Evolutionary conservation across 805 yeast genomes (phyloP).

Genomic region (Wickerhamomyces strasburgensis): DNA sequence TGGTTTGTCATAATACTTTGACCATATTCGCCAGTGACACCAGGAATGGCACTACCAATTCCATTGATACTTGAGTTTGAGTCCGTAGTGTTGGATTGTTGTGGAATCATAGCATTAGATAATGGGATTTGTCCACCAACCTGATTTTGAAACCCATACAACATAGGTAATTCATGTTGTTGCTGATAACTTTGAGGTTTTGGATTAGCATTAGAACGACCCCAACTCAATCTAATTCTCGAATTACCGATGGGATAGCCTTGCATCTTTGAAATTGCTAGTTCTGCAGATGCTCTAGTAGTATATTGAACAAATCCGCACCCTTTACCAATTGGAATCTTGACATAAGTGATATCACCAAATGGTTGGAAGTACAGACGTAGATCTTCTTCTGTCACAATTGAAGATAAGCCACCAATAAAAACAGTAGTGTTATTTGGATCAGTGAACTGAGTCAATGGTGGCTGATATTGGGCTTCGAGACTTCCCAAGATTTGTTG

Average conservation of each 20-base stretch:
- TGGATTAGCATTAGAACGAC: conserved; percentile 44
- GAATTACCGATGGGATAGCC: conserved; percentile 85
- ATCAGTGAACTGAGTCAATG: conserved; percentile 65
- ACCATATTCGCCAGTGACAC: conserved; percentile 17
- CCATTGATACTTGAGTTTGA: conserved; percentile 1
- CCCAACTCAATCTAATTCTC: conserved; percentile 84
- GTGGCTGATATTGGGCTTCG: conserved; percentile 45
- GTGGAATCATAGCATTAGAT: not conserved
- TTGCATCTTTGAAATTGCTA: conserved; percentile 82
- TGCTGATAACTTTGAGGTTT: conserved; percentile 19
- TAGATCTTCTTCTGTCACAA: conserved; percentile 58
- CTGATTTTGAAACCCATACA: conserved; percentile 20
- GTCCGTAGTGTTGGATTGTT: not conserved
- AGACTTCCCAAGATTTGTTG: conserved; percentile 17
- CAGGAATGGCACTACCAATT: conserved; percentile 6
- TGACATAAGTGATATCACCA: conserved; percentile 73
- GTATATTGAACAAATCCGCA: conserved; percentile 87
- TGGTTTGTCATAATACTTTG: conserved; percentile 10
- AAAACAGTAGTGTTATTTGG: conserved; percentile 75
- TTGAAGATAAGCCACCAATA: conserved; percentile 58
- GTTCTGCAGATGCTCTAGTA: conserved; percentile 76
- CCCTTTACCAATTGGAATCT: conserved; percentile 67
- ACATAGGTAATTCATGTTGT: conserved; percentile 21
- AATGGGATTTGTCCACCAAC: conserved; percentile 3
- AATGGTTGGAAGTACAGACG: conserved; percentile 56